Conservation (phyloP, 768 basidiomycete species). For the Suillus plorans region DNA sequence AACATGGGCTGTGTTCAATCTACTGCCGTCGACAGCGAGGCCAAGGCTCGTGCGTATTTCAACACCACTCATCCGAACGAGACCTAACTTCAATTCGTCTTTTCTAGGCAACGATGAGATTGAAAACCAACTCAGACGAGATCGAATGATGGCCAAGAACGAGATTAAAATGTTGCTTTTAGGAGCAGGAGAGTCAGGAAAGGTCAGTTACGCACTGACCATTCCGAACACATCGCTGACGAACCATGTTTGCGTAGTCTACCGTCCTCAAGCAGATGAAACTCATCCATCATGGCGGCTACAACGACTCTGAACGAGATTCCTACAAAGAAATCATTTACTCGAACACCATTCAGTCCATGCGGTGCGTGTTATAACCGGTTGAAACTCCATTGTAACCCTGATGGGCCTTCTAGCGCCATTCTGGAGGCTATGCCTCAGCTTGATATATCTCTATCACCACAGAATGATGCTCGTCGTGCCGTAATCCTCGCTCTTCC, state of each 20-base stretch:
- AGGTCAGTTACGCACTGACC: conserved; percentile 46
- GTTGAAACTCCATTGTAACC: background rate
- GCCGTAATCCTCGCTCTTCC: conserved; percentile 58
- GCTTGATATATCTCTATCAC: conserved; percentile 57
- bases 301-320: conserved; percentile 85
- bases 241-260: conserved; percentile 45
- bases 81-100: conserved; percentile 4
- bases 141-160: conserved; percentile 86
- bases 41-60: conserved; percentile 70
- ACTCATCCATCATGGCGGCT: conserved; percentile 89
- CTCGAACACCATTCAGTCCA: conserved; percentile 91
- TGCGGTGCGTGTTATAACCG: conserved; percentile 59
- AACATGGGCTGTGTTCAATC: conserved; percentile 77
- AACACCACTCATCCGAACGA: background rate
- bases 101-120: conserved; percentile 87
- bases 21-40: conserved; percentile 71
- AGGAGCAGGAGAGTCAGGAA: conserved; percentile 96
- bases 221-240: background rate
- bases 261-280: conserved; percentile 98
- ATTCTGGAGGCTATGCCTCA: conserved; percentile 92
- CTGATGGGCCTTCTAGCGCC: conserved; percentile 44
- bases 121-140: conserved; percentile 87
- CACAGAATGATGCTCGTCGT: conserved; percentile 52
- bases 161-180: conserved; percentile 96
- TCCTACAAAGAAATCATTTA: conserved; percentile 96